These are phyloP conservation scores for Penicillium ucsense DNA, from an alignment of 495 filamentous ascomycete genomes.

Conservation along the genomic window DNA sequence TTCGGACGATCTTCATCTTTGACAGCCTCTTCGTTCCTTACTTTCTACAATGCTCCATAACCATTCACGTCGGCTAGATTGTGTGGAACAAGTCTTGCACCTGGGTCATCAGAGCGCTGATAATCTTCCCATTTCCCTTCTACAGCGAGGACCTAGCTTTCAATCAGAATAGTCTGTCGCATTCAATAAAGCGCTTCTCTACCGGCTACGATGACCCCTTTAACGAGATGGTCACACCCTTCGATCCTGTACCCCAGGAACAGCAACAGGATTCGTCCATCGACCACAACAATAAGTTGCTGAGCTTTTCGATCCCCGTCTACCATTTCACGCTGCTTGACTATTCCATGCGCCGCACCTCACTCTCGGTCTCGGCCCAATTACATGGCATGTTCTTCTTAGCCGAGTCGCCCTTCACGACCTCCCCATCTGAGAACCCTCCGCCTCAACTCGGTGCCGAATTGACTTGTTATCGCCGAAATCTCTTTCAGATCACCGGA, in stretches of 20 bases:
- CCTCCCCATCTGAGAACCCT: conserved; percentile 50
- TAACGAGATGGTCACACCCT: conserved; percentile 41
- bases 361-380: conserved; percentile 65
- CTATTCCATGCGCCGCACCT: conserved; percentile 50
- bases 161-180: conserved; percentile 22
- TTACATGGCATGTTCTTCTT: conserved; percentile 94
- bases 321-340: conserved; percentile 63
- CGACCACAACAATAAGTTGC: conserved; percentile 68
- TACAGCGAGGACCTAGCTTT: conserved; percentile 37
- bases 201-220: conserved; percentile 62
- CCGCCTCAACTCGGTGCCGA: conserved; percentile 58
- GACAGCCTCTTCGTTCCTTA: too few relatives aligned
- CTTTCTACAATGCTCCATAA: too few relatives aligned
- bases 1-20: too few relatives aligned
- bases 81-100: too few relatives aligned
- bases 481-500: conserved; percentile 82
- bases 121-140: not conserved
- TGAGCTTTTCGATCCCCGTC: conserved; percentile 65
- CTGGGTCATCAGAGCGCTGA: not conserved
- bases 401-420: conserved; percentile 68
- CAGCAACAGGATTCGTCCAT: conserved; percentile 36
- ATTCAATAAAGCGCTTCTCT: conserved; percentile 31
- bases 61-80: too few relatives aligned
- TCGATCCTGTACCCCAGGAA: conserved; percentile 37
- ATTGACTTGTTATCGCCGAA: conserved; percentile 84